Conservation (phyloP, 2,329 filamentous ascomycete genomes). For the Hypoxylon sp. region DNA sequence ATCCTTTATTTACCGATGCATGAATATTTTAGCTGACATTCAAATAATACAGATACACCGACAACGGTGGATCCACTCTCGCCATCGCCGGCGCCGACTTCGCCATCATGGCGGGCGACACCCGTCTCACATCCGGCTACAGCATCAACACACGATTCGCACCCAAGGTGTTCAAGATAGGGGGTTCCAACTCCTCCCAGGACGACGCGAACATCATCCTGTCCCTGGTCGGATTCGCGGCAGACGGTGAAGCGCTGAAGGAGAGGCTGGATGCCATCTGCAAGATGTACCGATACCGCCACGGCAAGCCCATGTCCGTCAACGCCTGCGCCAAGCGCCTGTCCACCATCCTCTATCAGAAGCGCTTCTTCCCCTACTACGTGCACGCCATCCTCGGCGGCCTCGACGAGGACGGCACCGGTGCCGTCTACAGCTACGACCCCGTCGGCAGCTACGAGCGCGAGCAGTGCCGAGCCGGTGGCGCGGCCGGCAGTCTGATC, state of each 20-base stretch:
- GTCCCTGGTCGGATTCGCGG: constrained; percentile 94
- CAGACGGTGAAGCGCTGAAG: constrained; percentile 91
- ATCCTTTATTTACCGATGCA: no score
- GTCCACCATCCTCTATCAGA: constrained; percentile 94
- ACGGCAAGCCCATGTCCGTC: constrained; percentile 95
- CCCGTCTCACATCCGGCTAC: constrained; percentile 93
- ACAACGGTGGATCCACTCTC: constrained; percentile 96
- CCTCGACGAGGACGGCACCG: constrained; percentile 91
- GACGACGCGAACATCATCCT: constrained; percentile 87
- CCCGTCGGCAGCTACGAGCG: constrained; percentile 97
- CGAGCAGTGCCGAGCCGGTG: constrained; percentile 93
- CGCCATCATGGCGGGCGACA: constrained; percentile 96
- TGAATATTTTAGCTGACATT: constrained; percentile 10
- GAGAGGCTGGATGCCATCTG: constrained; percentile 93
- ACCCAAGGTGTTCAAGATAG: constrained; percentile 97
- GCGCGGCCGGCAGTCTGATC: constrained; percentile 91
- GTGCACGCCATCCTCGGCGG: constrained; percentile 93
- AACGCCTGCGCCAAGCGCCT: constrained; percentile 94
- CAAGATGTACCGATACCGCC: constrained; percentile 99
- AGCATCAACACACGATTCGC: constrained; percentile 97
- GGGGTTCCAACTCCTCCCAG: constrained; percentile 86
- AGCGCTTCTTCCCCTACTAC: constrained; percentile 99
- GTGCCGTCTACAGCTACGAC: constrained; percentile 96
- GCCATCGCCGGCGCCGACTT: constrained; percentile 95
- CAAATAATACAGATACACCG: constrained; percentile 78